Evolutionary conservation across 305 asterid species (phyloP).

Genomic region (Fraxinus baroniana): DNA sequence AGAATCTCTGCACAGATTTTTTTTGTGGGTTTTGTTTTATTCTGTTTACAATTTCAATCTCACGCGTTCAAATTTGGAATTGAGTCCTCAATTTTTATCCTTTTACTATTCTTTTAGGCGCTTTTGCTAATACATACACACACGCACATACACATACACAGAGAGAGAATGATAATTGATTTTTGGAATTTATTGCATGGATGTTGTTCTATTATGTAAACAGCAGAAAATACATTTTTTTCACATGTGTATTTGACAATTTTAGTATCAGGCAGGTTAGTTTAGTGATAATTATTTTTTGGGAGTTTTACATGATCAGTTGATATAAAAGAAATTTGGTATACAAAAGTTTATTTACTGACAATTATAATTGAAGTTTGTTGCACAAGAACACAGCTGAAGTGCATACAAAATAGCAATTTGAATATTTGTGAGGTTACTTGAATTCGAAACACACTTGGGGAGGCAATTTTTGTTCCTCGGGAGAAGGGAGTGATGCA

Average conservation of each 20-base stretch:
- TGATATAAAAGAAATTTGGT: constrained; percentile 7
- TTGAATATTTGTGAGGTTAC: constrained; percentile 7
- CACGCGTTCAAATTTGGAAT: constrained; percentile 36
- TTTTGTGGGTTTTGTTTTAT: constrained; percentile 28
- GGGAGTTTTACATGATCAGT: neutral
- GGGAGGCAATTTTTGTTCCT: constrained; percentile 48
- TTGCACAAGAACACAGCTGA: neutral
- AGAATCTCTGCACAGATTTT: constrained; percentile 33
- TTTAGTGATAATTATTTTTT: neutral
- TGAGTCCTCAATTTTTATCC: constrained; percentile 31
- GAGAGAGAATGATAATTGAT: neutral
- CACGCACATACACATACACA: neutral
- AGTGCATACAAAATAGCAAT: neutral
- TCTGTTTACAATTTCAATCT: constrained; percentile 28
- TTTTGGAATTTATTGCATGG: constrained; percentile 33
- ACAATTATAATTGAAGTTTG: neutral
- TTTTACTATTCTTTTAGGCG: constrained; percentile 20
- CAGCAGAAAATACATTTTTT: constrained; percentile 29
- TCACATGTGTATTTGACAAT: constrained; percentile 26
- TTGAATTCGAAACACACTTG: constrained; percentile 43
- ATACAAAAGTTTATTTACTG: neutral
- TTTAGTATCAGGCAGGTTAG: constrained; percentile 3
- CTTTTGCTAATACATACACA: constrained; percentile 17
- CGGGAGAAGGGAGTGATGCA: constrained; percentile 35
- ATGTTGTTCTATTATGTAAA: constrained; percentile 21